Evolutionary conservation across 192 early-diverging fungal species (phyloP), one percentile per base, ranked within the genome.

Genomic region (Podila epicladia): DNA sequence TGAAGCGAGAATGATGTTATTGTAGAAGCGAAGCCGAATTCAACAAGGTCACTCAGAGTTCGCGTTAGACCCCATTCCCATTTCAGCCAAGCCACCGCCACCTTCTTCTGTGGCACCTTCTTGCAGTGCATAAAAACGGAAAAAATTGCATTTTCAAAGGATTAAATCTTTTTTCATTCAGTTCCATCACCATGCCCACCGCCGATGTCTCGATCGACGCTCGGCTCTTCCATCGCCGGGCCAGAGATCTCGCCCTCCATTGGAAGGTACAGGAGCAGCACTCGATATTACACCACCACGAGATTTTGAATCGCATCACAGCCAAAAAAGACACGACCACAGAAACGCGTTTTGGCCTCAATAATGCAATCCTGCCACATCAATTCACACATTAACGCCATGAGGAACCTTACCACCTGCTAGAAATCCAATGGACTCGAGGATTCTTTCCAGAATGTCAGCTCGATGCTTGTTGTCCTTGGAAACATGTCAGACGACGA

Each of bases 401-500:
- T 55, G 6, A 19, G 5, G 22, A 55, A 55, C 22, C 11, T 64
- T 57, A 41, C 29, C 4, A 31, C 31, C 50, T 33, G 1, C 35
- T 79, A 79, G 76, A 53, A 72, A 49, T 79, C 76, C 2, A 79
- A 70, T 67, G 65, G 75, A 6, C 62, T 74, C 41, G 73, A 85
- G 9, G 85, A 89, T 0, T 74, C 83, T 41, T 91, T 88, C 64
- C 83, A 89, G 63, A 83, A 90, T 62, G 82, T 87, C 38, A 88
- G 91, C 68, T 78, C 87, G 1, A 76, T 95, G 65, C 84, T 92
- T 28, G 68, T 93, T 70, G 65, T 91, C n/a, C 82, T 92, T 29
- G 93, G 94, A 29, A 84, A 86, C 37, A 66, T 86, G 24, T 28
- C 72, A 0, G 94, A 97, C 28, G 90, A 92, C 41, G 91, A 92